Percentiles rank a stretch among this genome's conserved stretches.
phyloP scores from a whole-genome alignment of 1,284 basidiomycete genomes.

The Calocybe gambosa region DNA sequence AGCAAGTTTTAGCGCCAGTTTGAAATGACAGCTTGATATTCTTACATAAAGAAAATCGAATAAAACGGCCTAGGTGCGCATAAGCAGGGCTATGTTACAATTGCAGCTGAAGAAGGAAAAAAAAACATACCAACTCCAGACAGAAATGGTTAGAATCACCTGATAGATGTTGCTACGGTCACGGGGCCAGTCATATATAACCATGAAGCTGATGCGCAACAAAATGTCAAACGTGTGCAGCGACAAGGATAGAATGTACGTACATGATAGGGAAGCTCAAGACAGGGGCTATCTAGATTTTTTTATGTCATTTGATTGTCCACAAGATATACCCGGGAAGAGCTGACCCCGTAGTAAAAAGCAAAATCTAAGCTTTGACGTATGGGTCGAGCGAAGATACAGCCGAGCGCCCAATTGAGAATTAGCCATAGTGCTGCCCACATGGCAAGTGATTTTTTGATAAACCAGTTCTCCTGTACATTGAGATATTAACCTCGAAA shows the following conservation, averaged over 20 bases:
- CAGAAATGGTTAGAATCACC: conserved; percentile 26
- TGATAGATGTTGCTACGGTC: conserved; percentile 59
- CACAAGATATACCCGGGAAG: neutral
- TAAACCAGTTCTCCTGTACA: conserved; percentile 37
- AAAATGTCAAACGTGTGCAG: conserved; percentile 19
- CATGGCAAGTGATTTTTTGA: conserved; percentile 51
- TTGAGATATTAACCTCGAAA: neutral
- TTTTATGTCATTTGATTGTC: neutral
- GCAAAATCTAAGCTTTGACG: conserved; percentile 63
- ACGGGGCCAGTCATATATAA: conserved; percentile 66
- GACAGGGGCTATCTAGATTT: conserved; percentile 25
- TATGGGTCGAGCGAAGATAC: conserved; percentile 43
- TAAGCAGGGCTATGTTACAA: neutral
- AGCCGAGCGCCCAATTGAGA: conserved; percentile 64
- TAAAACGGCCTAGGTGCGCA: conserved; percentile 34
- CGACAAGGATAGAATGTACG: conserved; percentile 36
- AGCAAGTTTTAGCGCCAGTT: conserved; percentile 10
- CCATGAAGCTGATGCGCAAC: conserved; percentile 37
- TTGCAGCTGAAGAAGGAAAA: neutral
- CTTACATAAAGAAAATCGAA: conserved; percentile 54
- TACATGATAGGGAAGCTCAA: conserved; percentile 34
- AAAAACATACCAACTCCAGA: conserved; percentile 18
- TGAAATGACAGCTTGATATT: conserved; percentile 4
- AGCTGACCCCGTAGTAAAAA: conserved; percentile 57
- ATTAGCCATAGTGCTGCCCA: conserved; percentile 65